Evolutionary conservation across 129 eudicot species (phyloP), one percentile per base, ranked within the genome.

Genomic region (Flaveria brownii): DNA sequence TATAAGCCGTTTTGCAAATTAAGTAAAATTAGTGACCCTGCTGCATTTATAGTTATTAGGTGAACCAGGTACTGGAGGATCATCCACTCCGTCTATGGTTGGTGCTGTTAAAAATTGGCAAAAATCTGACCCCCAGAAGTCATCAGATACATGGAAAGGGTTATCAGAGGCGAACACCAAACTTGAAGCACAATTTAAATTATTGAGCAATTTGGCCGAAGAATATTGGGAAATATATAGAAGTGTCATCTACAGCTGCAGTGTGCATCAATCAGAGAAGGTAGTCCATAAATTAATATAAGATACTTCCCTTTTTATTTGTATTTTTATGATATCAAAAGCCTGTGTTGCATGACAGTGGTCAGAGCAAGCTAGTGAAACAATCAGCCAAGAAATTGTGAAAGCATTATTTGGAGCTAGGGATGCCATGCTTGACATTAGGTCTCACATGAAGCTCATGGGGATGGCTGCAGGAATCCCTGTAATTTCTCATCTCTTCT

Each of bases 21-120:
- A n/a, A 20, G 64, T 55, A 5, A 55, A 55, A 9, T 57, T 20
- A 22, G 14, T 57, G 64, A 57, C 64, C 30, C 64, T 20, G 30
- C 25, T 77, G 81, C 69, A 55, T 22, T 25, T 71, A 49, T 83
- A 91, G 99, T 82, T 95, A 75, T 90, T 95, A 64, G 99, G 99
- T 68, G 99, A 94, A 68, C 99, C 97, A n/a, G 99, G 99, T 83
- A 78, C 86, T 22, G 97, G 97, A 52, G 99, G 99, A 71, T 95
- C 99, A 74, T 95, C 99, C 17, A 95, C 99, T 59, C 96, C 96
- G 25, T 95, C 99, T 62, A 95, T 95, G 99, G 99, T 95, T 30
- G 96, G 99, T 54, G 99, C 99, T 65, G 89, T 95, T 17, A 89
- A 91, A 85, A 95, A 91, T 74, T 95, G 99, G 99, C 97, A 91